Evolutionary conservation across 2,329 filamentous ascomycete genomes (phyloP), one percentile per base, ranked within the genome.

Genomic region (Sodiomyces alkalinus): DNA sequence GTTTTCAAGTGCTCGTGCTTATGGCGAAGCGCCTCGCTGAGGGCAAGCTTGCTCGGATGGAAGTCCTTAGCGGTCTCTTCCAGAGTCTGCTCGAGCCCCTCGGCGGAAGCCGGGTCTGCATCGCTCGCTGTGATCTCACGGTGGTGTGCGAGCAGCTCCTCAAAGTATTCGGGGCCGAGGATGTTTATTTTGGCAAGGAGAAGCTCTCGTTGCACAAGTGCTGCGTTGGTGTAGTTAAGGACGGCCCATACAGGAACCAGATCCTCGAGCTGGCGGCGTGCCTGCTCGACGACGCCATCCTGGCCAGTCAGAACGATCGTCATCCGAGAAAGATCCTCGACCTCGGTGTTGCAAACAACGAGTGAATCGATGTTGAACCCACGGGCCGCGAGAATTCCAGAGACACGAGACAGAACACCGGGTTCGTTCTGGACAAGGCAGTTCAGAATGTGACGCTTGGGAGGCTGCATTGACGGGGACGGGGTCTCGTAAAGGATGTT

Each of bases 281-380:
- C 90, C 60, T 98, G 90, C 65, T 98, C 90, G 17, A 98, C 85
- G 19, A 96, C 87, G 30, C 87, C 87, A 46, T 96, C 90, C 57
- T 94, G 86, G 10, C 90, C 90, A 31, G 85, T 85, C 29, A 98
- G 68, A 40, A 98, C 90, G 47, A 98, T 96, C 32, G 90, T 98
- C 90, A 98, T 98, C 49, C 90, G 85, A 19, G 83, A 93, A 29
- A 98, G 67, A 47, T 98, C 90, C 44, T 87, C 81, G 16, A 98
- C 86, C 58, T 98, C 90, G 37, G 90, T 98, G 56, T 81, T 90
- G 64, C 90, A 98, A 36, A 98, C 90, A 31, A 98, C 90, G 38
- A 98, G 65, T 30, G 81, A 92, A 67, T 98, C 90, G 47, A 98
- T 98, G 64, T 98, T 98, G 74, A 98, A 98, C 40, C 90, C 90